phyloP scores from a whole-genome alignment of 2,329 filamentous ascomycete genomes.

The Lachnellula cervina region DNA sequence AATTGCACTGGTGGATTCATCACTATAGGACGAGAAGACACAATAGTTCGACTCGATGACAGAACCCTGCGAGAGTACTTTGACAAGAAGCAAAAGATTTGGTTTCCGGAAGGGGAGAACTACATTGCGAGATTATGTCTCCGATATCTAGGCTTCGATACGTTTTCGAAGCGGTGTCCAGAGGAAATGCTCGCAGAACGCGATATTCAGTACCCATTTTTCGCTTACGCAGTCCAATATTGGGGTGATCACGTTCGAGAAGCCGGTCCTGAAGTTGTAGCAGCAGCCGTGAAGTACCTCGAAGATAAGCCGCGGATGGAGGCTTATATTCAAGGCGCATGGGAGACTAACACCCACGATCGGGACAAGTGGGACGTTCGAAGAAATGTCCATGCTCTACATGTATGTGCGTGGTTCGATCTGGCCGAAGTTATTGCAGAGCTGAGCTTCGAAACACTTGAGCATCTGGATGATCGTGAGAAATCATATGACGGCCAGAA shows the following conservation, averaged over 20 bases:
- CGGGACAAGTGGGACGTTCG: slow-evolving; percentile 20
- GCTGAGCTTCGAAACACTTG: not conserved
- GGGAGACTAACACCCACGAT: slow-evolving; percentile 11
- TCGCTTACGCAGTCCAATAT: slow-evolving; percentile 23
- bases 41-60: slow-evolving; percentile 12
- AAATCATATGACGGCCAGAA: too few species aligned
- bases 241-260: slow-evolving; percentile 23
- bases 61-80: slow-evolving; percentile 13
- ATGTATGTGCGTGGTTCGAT: slow-evolving; percentile 19
- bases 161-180: slow-evolving; percentile 10
- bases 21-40: slow-evolving; percentile 8
- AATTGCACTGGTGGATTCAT: slow-evolving; percentile 15
- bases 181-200: slow-evolving; percentile 11
- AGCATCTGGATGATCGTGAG: slow-evolving; percentile 1
- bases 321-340: slow-evolving; percentile 17
- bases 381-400: slow-evolving; percentile 14
- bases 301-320: slow-evolving; percentile 9
- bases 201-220: slow-evolving; percentile 15
- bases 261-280: slow-evolving; percentile 5
- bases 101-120: slow-evolving; percentile 10
- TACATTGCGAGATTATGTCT: slow-evolving; percentile 12
- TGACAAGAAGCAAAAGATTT: slow-evolving; percentile 2
- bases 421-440: slow-evolving; percentile 5
- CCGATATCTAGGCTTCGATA: slow-evolving; percentile 9
- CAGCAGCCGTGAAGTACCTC: slow-evolving; percentile 9